Evolutionary conservation across 1,139 yeast species (phyloP).

Genomic region (Hanseniaspora sp.): DNA sequence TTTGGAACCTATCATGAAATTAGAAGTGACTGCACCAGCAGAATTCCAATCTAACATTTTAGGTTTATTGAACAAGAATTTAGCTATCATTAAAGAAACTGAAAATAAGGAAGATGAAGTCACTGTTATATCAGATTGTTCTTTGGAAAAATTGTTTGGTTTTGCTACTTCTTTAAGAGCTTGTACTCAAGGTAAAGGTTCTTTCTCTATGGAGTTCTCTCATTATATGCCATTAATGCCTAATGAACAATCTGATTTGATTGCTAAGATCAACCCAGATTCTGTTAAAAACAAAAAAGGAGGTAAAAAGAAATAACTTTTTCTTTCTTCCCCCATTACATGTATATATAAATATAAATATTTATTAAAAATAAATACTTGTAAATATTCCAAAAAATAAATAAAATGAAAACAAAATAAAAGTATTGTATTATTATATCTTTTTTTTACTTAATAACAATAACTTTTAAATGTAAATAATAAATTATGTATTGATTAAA

Average conservation of each 20-base stretch:
- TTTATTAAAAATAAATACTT: not conserved
- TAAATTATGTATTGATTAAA: not conserved
- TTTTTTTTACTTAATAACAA: no score
- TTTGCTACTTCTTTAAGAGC: constrained; percentile 94
- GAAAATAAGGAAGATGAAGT: constrained; percentile 92
- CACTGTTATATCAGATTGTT: constrained; percentile 85
- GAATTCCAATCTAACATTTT: constrained; percentile 94
- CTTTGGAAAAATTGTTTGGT: constrained; percentile 91
- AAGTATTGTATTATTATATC: no score
- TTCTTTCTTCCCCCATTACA: not conserved
- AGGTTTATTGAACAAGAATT: constrained; percentile 80
- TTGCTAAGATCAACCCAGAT: constrained; percentile 31
- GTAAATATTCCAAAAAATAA: not conserved
- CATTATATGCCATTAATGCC: constrained; percentile 86
- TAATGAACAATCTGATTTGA: constrained; percentile 79
- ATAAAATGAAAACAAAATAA: no score
- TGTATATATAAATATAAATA: not conserved
- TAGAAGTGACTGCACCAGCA: constrained; percentile 83
- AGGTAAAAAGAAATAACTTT: constrained; percentile 13
- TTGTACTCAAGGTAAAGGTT: constrained; percentile 97
- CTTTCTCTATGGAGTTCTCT: constrained; percentile 87
- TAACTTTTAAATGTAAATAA: no score
- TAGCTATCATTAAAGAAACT: constrained; percentile 87
- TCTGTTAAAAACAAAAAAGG: constrained; percentile 11
- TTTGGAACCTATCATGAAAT: constrained; percentile 92